Evolutionary conservation across 352 stramenopile genomes (phyloP).

Genomic region (Detonula confervacea): DNA sequence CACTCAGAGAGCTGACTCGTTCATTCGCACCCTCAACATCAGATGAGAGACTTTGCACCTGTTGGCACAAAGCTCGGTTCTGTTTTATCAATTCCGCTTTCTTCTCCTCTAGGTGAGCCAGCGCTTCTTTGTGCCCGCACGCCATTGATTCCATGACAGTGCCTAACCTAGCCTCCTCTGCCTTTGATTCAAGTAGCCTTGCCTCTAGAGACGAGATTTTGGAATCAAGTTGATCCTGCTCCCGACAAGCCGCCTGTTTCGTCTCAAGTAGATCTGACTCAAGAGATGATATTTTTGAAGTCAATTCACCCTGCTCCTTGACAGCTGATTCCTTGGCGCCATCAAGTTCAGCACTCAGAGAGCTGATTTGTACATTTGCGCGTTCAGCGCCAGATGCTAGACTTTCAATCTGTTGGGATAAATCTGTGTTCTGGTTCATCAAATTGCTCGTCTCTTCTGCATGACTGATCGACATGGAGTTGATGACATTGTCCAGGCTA

Average conservation of each 20-base stretch:
- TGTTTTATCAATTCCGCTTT: conserved; percentile 2
- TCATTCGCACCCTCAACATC: no score
- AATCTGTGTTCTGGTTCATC: background rate
- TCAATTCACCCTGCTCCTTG: background rate
- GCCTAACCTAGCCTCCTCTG: conserved; percentile 7
- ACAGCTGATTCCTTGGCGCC: background rate
- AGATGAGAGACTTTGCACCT: background rate
- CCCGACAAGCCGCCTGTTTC: background rate
- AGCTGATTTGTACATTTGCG: no score
- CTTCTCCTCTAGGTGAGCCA: background rate
- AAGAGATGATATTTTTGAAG: background rate
- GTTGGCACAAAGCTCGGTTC: background rate
- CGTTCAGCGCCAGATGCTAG: no score
- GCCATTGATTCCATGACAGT: background rate
- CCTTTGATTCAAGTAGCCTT: conserved; percentile 4
- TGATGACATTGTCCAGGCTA: background rate
- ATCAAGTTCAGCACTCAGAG: conserved; percentile 3
- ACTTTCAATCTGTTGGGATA: background rate
- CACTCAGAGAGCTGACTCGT: background rate
- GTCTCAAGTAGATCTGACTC: background rate
- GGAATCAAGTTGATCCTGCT: background rate
- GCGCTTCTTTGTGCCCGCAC: background rate
- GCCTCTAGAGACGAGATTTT: no score
- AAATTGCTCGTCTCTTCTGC: conserved; percentile 2
- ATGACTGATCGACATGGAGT: background rate